Base-by-base conservation (phyloP, 2,329 filamentous ascomycete species). In the Diaporthe capsici region DNA sequence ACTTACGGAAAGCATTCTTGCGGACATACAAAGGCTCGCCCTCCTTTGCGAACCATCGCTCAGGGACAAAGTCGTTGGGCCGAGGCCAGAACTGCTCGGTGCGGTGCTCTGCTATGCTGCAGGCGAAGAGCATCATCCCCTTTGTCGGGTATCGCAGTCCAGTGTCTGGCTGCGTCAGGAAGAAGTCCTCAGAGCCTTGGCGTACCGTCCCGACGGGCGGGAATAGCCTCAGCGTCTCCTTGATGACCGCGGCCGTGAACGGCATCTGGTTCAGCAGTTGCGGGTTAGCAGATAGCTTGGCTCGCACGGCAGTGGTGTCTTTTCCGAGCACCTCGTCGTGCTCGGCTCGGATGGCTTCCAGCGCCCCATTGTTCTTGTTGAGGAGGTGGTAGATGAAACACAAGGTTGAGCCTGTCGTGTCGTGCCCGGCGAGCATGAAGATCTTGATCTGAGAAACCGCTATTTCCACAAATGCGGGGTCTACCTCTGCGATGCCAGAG, bases 231-330 rank as follows among this genome's bases (percentile, higher is more conserved):
- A 92, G 83, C 0, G 86, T 83, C 80, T 92, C 90, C 75, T 90
- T 89, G 74, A 90, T 85, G 7, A 90, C 85, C n/a, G 88, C 89
- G 3, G 83, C 83, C 1, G 88, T 89, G 78, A 90, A 91, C 0
- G 84, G 82, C 5, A 92, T 83, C 9, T 85, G 82, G 77, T 88
- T 88, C 68, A 91, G 82, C 7, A 86, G 82, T 42, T 84, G 81
- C 0, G 88, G 86, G 6, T 87, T 80, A 17, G 83, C 81, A 4
- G 87, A 80, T 20, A 86, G 78, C 0, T 78, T 78, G 42, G 84
- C 84, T 0, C 82, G 80, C 9, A 82, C 80, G 2, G 81, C 78
- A 4, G 82, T 78, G 10, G 85, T 47, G 9, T 79, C 75, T 0
- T 72, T 68, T 0, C 81, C 82, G 1, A 84, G 77, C 1, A 84